Evolutionary conservation across 2,329 filamentous ascomycete genomes (phyloP).

Genomic region (Emericellopsis atlantica): DNA sequence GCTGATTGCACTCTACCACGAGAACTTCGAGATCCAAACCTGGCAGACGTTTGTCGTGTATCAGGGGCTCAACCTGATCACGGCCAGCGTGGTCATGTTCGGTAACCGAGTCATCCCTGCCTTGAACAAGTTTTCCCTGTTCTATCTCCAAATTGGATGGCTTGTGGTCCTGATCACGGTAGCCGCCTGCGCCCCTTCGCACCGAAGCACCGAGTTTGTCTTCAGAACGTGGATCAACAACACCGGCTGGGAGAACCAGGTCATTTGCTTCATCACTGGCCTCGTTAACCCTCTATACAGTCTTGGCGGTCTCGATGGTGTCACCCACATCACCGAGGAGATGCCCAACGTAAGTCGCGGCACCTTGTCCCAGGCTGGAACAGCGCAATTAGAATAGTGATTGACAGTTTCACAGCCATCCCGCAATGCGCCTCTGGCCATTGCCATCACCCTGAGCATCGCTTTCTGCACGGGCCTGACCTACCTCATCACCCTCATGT

Average conservation of each 20-base stretch:
- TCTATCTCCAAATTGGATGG: slow-evolving; percentile 33
- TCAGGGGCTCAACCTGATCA: slow-evolving; percentile 27
- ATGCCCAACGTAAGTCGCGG: slow-evolving; percentile 30
- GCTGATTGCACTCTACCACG: slow-evolving; percentile 25
- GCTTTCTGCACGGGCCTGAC: slow-evolving; percentile 34
- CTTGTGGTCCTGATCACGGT: slow-evolving; percentile 33
- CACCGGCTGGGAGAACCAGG: slow-evolving; percentile 36
- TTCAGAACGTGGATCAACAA: slow-evolving; percentile 39
- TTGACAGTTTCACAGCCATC: slow-evolving; percentile 11
- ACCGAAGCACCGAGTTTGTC: slow-evolving; percentile 33
- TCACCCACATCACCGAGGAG: slow-evolving; percentile 37
- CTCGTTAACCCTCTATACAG: slow-evolving; percentile 34
- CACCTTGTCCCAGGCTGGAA: not conserved
- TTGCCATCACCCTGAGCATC: slow-evolving; percentile 31
- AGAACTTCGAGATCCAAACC: slow-evolving; percentile 22
- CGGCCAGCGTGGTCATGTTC: slow-evolving; percentile 30
- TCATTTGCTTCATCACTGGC: slow-evolving; percentile 35
- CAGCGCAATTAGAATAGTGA: not conserved
- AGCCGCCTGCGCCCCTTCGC: slow-evolving; percentile 27
- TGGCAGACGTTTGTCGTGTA: slow-evolving; percentile 37
- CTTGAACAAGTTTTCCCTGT: slow-evolving; percentile 28
- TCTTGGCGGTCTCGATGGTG: slow-evolving; percentile 32
- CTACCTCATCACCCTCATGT: slow-evolving; percentile 39
- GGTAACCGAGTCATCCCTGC: slow-evolving; percentile 28
- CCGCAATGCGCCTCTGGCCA: slow-evolving; percentile 22